phyloP scores from a whole-genome alignment of 2,329 filamentous ascomycete species.

The Arachnopeziza araneosa region DNA sequence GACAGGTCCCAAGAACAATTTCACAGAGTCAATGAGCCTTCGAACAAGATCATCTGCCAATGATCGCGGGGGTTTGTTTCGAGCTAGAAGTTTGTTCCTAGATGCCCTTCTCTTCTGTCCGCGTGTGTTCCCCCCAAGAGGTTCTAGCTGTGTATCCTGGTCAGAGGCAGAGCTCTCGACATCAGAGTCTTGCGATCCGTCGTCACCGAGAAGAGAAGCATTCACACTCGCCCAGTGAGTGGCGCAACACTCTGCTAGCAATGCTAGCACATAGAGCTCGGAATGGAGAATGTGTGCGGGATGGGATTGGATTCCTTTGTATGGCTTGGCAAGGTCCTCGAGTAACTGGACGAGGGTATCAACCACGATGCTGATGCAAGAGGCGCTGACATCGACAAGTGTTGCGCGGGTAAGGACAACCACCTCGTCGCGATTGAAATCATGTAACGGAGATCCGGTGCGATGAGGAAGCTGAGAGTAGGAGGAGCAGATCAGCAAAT shows the following conservation, averaged over 20 bases:
- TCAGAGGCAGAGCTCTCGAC: slow-evolving; percentile 9
- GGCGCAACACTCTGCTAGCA: slow-evolving; percentile 60
- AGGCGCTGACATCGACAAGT: slow-evolving; percentile 53
- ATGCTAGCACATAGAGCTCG: slow-evolving; percentile 57
- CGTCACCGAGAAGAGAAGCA: slow-evolving; percentile 15
- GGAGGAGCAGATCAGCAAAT: slow-evolving; percentile 8
- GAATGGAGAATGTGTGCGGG: slow-evolving; percentile 57
- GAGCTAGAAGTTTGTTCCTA: slow-evolving; percentile 19
- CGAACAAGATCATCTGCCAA: slow-evolving; percentile 47
- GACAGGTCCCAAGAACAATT: slow-evolving; percentile 51
- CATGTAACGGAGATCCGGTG: slow-evolving; percentile 51
- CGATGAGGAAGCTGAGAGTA: slow-evolving; percentile 52
- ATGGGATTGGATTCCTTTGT: slow-evolving; percentile 45
- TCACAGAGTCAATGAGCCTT: slow-evolving; percentile 51
- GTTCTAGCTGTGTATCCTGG: slow-evolving; percentile 15
- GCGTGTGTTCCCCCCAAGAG: slow-evolving; percentile 5
- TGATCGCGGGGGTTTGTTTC: slow-evolving; percentile 22
- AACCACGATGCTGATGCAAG: slow-evolving; percentile 48
- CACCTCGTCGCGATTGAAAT: slow-evolving; percentile 55
- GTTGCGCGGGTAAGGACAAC: slow-evolving; percentile 55
- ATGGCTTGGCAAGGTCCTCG: slow-evolving; percentile 52
- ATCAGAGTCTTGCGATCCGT: slow-evolving; percentile 17
- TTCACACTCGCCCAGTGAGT: slow-evolving; percentile 51
- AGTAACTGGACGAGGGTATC: slow-evolving; percentile 52
- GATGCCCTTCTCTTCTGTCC: slow-evolving; percentile 21